Evolutionary conservation across 495 filamentous ascomycete genomes (phyloP), one percentile per base, ranked within the genome.

Genomic region (Astrothelium macrocarpum): DNA sequence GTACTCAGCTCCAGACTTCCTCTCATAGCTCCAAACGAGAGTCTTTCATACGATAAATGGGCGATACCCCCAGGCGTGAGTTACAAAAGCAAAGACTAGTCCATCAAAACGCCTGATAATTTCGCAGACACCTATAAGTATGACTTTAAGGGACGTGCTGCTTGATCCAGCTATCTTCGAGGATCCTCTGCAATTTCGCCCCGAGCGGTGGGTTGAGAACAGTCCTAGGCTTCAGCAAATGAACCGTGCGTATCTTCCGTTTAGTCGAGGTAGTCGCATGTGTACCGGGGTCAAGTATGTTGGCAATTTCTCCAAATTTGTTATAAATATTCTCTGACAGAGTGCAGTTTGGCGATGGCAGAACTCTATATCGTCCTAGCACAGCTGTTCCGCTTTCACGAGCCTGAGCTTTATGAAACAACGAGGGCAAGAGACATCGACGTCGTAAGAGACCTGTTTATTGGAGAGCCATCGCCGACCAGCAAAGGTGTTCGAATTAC

Each of bases 261-360:
- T 80, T 61, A 68, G 72, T 10, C 76, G 75, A 23, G 79, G 80
- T 7, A 74, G 64, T 31, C 71, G 79, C 32, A 71, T 68, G 28
- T 82, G 79, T 64, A 14, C 77, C 0, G 79, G 77, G 0, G 69
- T 76, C 34, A 76, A 77, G 77, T 78, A 70, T 32, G 72, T 59
- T 14, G 32, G 4, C 28, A 20, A 53, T n/a, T 0, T 42, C 36
- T 42, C 18, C 36, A 42, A 9, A 10, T 16, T 16, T 10, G 18
- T 0, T 42, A 16, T 16, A 42, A 16, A 42, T 9, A 42, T 10
- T 9, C 36, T 42, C 9, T 10, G 10, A 1, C 1, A 42, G 9
- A 0, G 10, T 10, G 18, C 18, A 42, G 36, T 42, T 42, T 42
- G 18, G 36, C 36, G 18, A 10, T 10, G 9, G 36, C 36, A 9